phyloP scores from a whole-genome alignment of 345 rosid genomes.

The Salix udensis region DNA sequence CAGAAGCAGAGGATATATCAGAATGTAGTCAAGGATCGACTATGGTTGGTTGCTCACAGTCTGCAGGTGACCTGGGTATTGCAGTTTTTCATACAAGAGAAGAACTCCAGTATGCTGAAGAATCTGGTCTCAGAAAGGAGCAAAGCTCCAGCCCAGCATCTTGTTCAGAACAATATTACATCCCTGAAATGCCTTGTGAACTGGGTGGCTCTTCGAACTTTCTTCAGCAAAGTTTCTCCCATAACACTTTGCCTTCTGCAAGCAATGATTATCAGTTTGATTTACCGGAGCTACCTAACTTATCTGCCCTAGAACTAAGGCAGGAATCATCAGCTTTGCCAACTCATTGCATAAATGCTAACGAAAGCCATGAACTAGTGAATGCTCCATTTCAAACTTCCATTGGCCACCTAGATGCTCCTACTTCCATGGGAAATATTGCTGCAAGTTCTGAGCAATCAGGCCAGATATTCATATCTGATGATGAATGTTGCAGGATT shows the following conservation, averaged over 20 bases:
- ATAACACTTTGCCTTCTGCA: slow-evolving; percentile 36
- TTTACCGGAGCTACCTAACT: slow-evolving; percentile 41
- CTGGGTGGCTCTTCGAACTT: slow-evolving; percentile 47
- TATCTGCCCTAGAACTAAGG: slow-evolving; percentile 44
- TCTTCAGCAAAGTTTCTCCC: slow-evolving; percentile 36
- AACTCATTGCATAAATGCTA: slow-evolving; percentile 37
- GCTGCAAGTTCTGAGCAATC: slow-evolving; percentile 33
- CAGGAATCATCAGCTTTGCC: slow-evolving; percentile 48
- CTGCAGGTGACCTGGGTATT: slow-evolving; percentile 54
- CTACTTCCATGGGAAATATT: slow-evolving; percentile 42
- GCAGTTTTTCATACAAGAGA: slow-evolving; percentile 37
- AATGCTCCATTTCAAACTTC: slow-evolving; percentile 45
- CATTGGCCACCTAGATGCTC: slow-evolving; percentile 30
- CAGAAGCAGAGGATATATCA: slow-evolving; percentile 71
- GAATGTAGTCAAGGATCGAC: slow-evolving; percentile 87
- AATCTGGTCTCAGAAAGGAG: slow-evolving; percentile 43
- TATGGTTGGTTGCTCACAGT: slow-evolving; percentile 53
- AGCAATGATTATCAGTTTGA: slow-evolving; percentile 43
- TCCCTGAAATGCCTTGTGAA: slow-evolving; percentile 60
- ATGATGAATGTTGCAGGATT: slow-evolving; percentile 82
- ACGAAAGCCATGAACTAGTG: slow-evolving; percentile 40
- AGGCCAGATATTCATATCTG: slow-evolving; percentile 60
- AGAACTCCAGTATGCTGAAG: slow-evolving; percentile 46
- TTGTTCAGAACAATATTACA: slow-evolving; percentile 53
- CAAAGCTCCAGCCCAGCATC: slow-evolving; percentile 53